Base-by-base conservation (phyloP, 805 yeast genomes). In the Pichia cephalocereana region DNA sequence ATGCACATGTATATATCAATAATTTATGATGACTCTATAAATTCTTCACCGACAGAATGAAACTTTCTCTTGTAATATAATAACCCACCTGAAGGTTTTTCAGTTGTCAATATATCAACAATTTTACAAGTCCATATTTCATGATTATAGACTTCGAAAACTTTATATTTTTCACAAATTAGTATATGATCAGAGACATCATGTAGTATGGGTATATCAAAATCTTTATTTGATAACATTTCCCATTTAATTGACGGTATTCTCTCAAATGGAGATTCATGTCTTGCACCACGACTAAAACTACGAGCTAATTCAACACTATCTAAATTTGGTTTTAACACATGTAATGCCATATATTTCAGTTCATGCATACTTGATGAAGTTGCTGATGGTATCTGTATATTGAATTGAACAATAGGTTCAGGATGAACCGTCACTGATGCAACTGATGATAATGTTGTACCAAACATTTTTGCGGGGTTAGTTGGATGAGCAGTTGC, bases 41-140 rank as follows among this genome's bases (percentile, higher is more conserved):
- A 48, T 23, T 52, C 48, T 6, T 44, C 41, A 3, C 70, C 70
- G 11, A 66, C 62, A 31, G 59, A 60, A 61, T 82, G 84, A 59
- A 84, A 85, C 18, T 67, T 66, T 54, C 87, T 70, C 56, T 83
- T 74, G 61, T 75, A 83, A 55, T 83, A 83, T 15, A 85, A 57
- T 41, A 85, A 61, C 0, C 91, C 91, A 15, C 90, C 90, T 3
- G 76, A 67, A 38, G 69, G 65, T 2, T 32, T 49, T 37, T 64
- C 62, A 37, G 55, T 55, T 0, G 57, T 58, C 12, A 75, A 53
- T 3, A 84, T 76, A 39, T 83, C 83, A 37, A 70, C 66, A 6
- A 91, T 95, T 51, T 77, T 74, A 4, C 87, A 96, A 6, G 89
- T 79, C 93, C 96, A 87, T 4, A 91, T 79, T 61, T 90, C 96